A percentile compares a stretch with the other conserved stretches of the same genome.
These are phyloP conservation scores for Fraxinus greggii DNA, from an alignment of 305 asterid genomes.

Conservation along the genomic window DNA sequence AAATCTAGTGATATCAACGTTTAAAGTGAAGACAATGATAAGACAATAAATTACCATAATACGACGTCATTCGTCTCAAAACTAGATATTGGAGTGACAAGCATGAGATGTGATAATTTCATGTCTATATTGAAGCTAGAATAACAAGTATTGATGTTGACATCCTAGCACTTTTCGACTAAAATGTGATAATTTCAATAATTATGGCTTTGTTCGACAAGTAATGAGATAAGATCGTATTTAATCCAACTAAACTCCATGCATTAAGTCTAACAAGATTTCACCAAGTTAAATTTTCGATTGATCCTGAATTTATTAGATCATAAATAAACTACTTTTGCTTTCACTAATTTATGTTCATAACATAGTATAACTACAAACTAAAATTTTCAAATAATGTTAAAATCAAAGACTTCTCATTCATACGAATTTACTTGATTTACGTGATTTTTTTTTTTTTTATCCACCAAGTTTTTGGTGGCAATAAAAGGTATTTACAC, in stretches of 20 bases:
- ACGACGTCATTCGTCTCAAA: neutral
- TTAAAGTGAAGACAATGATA: too few species aligned
- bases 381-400: neutral
- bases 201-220: neutral
- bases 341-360: neutral
- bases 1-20: neutral
- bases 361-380: neutral
- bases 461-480: constrained; percentile 48
- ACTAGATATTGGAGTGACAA: neutral
- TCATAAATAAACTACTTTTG: neutral
- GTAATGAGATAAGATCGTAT: neutral
- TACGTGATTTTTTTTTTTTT: constrained; percentile 13
- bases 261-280: neutral
- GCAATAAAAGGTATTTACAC: constrained; percentile 42
- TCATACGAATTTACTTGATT: neutral
- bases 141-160: neutral
- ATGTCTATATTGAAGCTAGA: neutral
- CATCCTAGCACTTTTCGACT: neutral
- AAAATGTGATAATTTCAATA: neutral
- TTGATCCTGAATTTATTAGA: neutral
- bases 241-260: neutral
- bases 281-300: neutral
- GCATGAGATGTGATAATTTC: neutral
- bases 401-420: too few species aligned
- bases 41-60: neutral